Evolutionary conservation across 2,329 filamentous ascomycete species (phyloP).

Genomic region (Phaeosphaeriaceae sp.): DNA sequence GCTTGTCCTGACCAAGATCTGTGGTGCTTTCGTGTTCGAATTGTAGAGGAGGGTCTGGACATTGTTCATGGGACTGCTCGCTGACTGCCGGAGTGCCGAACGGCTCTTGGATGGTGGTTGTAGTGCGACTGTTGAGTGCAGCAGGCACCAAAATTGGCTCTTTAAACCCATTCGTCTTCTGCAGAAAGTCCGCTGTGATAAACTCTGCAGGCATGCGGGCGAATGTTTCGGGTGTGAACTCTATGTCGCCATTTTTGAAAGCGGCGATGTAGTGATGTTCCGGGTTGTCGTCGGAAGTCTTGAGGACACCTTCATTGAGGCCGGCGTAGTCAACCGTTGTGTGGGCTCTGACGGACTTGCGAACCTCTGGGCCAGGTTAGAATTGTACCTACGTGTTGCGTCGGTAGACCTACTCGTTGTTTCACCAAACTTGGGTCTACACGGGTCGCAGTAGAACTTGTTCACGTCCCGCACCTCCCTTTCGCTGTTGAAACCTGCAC

Average conservation of each 20-base stretch:
- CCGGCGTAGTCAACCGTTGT: constrained; percentile 73
- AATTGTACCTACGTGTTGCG: constrained; percentile 29
- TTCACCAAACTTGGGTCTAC: constrained; percentile 65
- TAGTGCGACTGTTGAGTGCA: constrained; percentile 62
- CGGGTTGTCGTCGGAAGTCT: constrained; percentile 68
- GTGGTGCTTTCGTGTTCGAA: constrained; percentile 58
- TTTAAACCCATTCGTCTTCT: constrained; percentile 67
- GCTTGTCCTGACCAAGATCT: constrained; percentile 69
- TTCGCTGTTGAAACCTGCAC: constrained; percentile 70
- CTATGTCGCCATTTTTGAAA: constrained; percentile 69
- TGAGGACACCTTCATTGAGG: constrained; percentile 70
- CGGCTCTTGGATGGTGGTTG: neutral
- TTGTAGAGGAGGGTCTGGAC: constrained; percentile 30
- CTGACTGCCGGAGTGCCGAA: neutral
- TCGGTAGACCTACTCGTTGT: constrained; percentile 61
- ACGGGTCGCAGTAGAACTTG: constrained; percentile 70
- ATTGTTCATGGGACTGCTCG: constrained; percentile 31
- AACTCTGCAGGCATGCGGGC: constrained; percentile 69
- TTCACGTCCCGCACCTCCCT: constrained; percentile 70
- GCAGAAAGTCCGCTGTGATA: constrained; percentile 68
- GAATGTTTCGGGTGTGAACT: constrained; percentile 67
- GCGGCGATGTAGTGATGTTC: constrained; percentile 73
- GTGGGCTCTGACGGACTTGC: constrained; percentile 70
- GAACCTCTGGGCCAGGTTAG: constrained; percentile 56
- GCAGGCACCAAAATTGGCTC: constrained; percentile 73